Base-by-base conservation (phyloP, 1,284 basidiomycete species). In the Macrocybe sp. region DNA sequence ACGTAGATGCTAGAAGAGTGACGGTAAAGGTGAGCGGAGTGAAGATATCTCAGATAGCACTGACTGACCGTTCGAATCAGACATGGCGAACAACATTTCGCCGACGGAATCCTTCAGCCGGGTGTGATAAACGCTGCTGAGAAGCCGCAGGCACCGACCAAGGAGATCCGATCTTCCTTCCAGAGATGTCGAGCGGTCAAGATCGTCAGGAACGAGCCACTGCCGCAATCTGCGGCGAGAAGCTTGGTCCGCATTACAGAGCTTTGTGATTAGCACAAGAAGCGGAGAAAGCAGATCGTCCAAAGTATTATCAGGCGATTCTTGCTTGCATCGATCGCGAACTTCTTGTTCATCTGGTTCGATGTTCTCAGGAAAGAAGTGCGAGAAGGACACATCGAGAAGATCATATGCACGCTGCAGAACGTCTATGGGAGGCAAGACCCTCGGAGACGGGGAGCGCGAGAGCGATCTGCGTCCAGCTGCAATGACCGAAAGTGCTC, bases 81-180 rank as follows among this genome's bases (percentile, higher is more conserved):
- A 90, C 53, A 92, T 71, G 0, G 83, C 80, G 64, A 78, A 97
- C 37, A 97, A 66, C 71, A 96, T 74, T 67, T 96, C 92, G n/a
- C 92, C 92, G 3, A 85, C 76, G 2, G 84, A 72, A 54, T 83
- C 81, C 58, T 91, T 88, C 53, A 89, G 67, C 44, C 82, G 73
- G 5, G 69, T 64, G 61, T 94, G 83, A 55, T 86, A 83, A 0
- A 92, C 78, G 50, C 81, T 81, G 7, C 76, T 70, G 53, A 96
- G 73, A 11, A 96, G 68, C n/a, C 93, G 76, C 22, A 97, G 64
- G 58, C 88, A 81, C 41, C 87, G 73, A 1, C 94, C 94, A 1
- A 96, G 69, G 10, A 88, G 63, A 59, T 89, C 84, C 9, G 78
- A 54, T 1, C 91, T 79, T 31, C 70, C 66, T 59, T 95, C 91